phyloP scores from a whole-genome alignment of 176 grass and related monocot genomes.

The Alopecurus myosuroides region DNA sequence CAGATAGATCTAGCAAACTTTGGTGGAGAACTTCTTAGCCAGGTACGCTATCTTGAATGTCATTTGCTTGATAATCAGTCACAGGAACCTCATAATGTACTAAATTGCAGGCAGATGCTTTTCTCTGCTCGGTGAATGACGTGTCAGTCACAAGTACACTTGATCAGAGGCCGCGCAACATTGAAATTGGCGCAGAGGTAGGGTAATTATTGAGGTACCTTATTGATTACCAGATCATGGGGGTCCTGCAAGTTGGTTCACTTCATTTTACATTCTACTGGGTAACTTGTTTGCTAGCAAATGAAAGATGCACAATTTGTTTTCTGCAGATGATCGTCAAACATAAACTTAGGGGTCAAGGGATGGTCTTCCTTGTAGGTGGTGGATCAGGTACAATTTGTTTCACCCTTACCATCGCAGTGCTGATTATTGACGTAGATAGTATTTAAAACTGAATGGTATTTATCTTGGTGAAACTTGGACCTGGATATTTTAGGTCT shows the following conservation, averaged over 20 bases:
- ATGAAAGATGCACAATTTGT: slow-evolving; percentile 17
- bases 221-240: background rate
- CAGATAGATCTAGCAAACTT: slow-evolving; percentile 87
- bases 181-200: slow-evolving; percentile 91
- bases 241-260: background rate
- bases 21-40: slow-evolving; percentile 81
- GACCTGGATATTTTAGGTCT: background rate
- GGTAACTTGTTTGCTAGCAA: slow-evolving; percentile 15
- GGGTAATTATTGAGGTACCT: slow-evolving; percentile 11
- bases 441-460: background rate
- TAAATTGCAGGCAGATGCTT: slow-evolving; percentile 63
- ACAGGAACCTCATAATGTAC: background rate
- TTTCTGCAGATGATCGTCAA: slow-evolving; percentile 71
- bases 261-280: slow-evolving; percentile 1
- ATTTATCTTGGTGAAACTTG: background rate
- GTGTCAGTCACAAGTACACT: slow-evolving; percentile 60
- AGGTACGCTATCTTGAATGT: slow-evolving; percentile 40
- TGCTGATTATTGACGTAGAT: background rate
- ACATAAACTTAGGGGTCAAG: slow-evolving; percentile 92
- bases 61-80: slow-evolving; percentile 13
- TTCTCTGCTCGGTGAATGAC: slow-evolving; percentile 85
- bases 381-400: slow-evolving; percentile 72
- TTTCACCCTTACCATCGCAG: background rate
- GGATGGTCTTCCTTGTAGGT: slow-evolving; percentile 86
- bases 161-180: slow-evolving; percentile 65